Base-by-base conservation (phyloP, 768 basidiomycete species). In the Brasilioporus rufonigricans region DNA sequence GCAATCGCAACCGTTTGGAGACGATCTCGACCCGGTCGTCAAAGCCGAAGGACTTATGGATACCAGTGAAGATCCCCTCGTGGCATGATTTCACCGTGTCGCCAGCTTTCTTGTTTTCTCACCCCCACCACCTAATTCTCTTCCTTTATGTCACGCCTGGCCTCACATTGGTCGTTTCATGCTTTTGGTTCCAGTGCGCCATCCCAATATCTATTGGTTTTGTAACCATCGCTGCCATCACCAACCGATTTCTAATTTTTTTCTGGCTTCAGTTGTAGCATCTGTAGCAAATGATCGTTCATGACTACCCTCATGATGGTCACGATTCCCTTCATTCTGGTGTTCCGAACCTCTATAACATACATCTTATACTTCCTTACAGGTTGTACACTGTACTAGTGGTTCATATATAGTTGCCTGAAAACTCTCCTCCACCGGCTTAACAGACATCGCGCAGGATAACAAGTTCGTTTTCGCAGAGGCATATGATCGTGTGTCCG, bases 391-490 rank as follows among this genome's bases (percentile, higher is more conserved):
- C 54, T 69, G 61, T 61, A 71, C 61, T 73, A 68, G 60, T 61
- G 60, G 55, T 56, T 58, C 48, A 61, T 57, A 49, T 51, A 57
- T 57, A 60, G 52, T 44, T 61, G 41, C 61, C 60, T 48, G 60
- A 61, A 70, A 66, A 58, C 19, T 14, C 46, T 44, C 16, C 26
- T 32, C 19, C 26, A 27, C 33, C 18, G 6, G n/a, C 16, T 69
- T 50, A 77, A 31, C 63, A 54, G 35, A 77, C 61, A 49, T 68
- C 67, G 44, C 61, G 77, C 59, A 91, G 71, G 58, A 93, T 64
- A 12, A 93, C 77, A 40, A 96, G 63, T 64, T 88, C 81, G 23
- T 78, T 82, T 67, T 97, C 93, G 53, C 88, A 89, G 46, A 97
- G 72, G 60, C 89, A 90, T 8, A 86, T 68, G 1, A 95, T 68